Base-by-base conservation (phyloP, 306 rosid species). In the Quercus agrifolia region DNA sequence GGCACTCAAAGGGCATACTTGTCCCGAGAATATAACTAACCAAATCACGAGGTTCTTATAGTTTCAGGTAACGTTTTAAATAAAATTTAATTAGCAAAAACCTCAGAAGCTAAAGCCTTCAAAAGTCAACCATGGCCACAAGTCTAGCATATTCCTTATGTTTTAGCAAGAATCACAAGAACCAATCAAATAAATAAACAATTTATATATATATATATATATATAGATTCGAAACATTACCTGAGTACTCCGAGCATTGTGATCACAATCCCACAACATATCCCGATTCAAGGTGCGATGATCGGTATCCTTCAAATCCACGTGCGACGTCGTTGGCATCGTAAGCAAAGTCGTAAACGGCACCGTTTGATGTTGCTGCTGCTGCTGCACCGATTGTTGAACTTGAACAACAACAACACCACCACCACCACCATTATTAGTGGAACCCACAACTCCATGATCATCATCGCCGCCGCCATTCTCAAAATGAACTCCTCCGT, bases 291-390 rank as follows among this genome's bases (percentile, higher is more conserved):
- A 80, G 30, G 62, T 21, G 46, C 76, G 77, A 61, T 73, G 82
- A 35, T 28, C 49, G 12, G 46, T 41, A 8, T 71, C 80, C 64
- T 83, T 83, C 61, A 79, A 66, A 33, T 76, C 75, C 17, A 63
- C 10, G 56, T 69, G 80, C 18, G 46, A 41, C 46, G 72, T 52
- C 11, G 90, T 10, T 11, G 54, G 85, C 86, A 80, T 82, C 86
- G 73, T 80, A 27, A 88, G 87, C 82, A 85, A 21, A 55, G 91
- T 78, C 2, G 83, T 78, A 46, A 78, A 78, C 4, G 88, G 86
- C 21, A 83, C 70, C 30, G 80, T 79, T 5, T 56, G 77, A 55
- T 69, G 84, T 17, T 76, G 83, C 75, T 78, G 82, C 79, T 56
- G 82, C 77, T 78, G 82, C 79, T 57, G 78, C 74, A 81, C 70